Evolutionary conservation across 164 flowering plant genomes (phyloP).

Genomic region (Tetrastigma voinierianum): DNA sequence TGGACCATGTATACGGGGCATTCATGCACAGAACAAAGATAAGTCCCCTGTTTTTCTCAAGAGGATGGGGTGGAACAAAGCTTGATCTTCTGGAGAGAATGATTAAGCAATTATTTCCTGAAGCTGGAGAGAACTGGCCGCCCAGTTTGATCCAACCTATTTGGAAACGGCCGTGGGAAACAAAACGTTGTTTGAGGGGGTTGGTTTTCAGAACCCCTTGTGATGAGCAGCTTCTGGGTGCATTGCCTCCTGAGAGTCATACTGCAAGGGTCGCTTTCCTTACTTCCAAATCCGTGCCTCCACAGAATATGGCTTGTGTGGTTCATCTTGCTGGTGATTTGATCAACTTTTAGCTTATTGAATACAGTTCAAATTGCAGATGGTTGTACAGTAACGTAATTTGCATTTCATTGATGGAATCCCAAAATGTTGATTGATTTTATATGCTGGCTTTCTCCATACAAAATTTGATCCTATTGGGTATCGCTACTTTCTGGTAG

Average conservation of each 20-base stretch:
- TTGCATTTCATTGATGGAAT: too few species aligned
- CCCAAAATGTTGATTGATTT: too few species aligned
- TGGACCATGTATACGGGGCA: slow-evolving; percentile 96
- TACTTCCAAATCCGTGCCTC: slow-evolving; percentile 55
- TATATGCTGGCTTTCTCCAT: too few species aligned
- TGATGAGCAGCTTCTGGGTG: slow-evolving; percentile 65
- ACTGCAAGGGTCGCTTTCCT: slow-evolving; percentile 90
- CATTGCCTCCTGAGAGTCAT: slow-evolving; percentile 92
- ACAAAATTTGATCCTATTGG: too few species aligned
- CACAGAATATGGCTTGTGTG: slow-evolving; percentile 85
- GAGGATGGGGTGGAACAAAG: slow-evolving; percentile 94
- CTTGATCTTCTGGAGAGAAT: slow-evolving; percentile 75
- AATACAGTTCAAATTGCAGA: too few species aligned
- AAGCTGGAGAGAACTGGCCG: slow-evolving; percentile 68
- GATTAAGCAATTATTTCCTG: slow-evolving; percentile 81
- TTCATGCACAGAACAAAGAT: slow-evolving; percentile 78
- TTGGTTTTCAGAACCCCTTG: slow-evolving; percentile 86
- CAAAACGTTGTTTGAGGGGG: slow-evolving; percentile 68
- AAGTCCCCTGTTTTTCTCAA: slow-evolving; percentile 83
- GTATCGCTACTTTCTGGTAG: too few species aligned
- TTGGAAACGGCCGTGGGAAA: slow-evolving; percentile 95
- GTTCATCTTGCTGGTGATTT: slow-evolving; percentile 97
- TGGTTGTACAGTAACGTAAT: too few species aligned
- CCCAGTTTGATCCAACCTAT: slow-evolving; percentile 66
- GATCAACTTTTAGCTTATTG: not conserved